Percentiles rank a stretch among this genome's conserved stretches.
phyloP scores from a whole-genome alignment of 2,329 filamentous ascomycete genomes.

The Fusarium dimerum region DNA sequence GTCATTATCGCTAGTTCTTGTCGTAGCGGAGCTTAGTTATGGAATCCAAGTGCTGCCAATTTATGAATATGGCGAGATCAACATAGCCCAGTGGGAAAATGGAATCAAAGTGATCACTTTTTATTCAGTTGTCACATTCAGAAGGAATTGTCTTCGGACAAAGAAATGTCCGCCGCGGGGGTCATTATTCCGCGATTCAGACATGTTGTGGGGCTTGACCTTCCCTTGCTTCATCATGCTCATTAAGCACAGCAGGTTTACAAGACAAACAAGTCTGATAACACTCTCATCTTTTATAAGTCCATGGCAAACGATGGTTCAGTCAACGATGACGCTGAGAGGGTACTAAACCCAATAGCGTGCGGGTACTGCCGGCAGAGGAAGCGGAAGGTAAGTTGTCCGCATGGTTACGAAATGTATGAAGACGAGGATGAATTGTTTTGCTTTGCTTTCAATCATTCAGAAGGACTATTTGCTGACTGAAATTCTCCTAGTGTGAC shows the following conservation, averaged over 20 bases:
- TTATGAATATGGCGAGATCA: neutral
- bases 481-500: conserved; percentile 17
- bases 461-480: conserved; percentile 1
- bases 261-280: neutral
- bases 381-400: conserved; percentile 32
- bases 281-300: conserved; percentile 2
- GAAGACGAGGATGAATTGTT: neutral
- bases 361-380: conserved; percentile 35
- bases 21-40: neutral
- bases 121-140: neutral
- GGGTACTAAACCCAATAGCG: conserved; percentile 32
- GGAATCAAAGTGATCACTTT: neutral
- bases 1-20: conserved; percentile 3
- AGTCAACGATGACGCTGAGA: conserved; percentile 10
- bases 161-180: conserved; percentile 31
- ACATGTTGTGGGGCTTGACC: neutral
- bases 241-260: neutral
- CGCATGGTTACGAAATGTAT: neutral
- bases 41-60: neutral
- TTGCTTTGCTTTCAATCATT: neutral
- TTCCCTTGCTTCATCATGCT: neutral
- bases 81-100: neutral
- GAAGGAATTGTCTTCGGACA: conserved; percentile 21
- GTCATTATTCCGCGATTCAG: conserved; percentile 5
- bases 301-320: conserved; percentile 18